Base-by-base conservation (phyloP, 257 asterid genomes). In the Anisodus acutangulus region DNA sequence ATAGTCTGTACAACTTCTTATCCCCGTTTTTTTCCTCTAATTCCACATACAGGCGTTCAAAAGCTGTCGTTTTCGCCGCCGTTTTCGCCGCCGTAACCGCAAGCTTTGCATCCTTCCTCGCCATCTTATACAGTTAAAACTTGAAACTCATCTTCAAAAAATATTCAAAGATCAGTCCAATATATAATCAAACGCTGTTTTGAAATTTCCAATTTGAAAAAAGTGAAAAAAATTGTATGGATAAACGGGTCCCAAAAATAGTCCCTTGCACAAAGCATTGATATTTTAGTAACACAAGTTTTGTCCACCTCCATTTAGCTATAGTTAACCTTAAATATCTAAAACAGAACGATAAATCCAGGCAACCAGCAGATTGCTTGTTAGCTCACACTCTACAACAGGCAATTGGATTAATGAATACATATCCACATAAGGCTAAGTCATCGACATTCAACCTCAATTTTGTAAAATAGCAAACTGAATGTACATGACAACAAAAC, bases 301-400 rank as follows among this genome's bases (percentile, higher is more conserved):
- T 58, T 58, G n/a, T 58, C 64, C 10, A 58, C n/a, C 26, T 58
- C 10, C 26, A 70, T 39, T 70, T 70, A 70, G 55, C 78, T 41
- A 41, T 70, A 41, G 2, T 70, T 70, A 70, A 70, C 79, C 57
- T 71, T 4, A 71, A 9, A 64, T 9, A 71, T 45, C 4, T 71
- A 71, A 17, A 71, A 2, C 57, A n/a, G 37, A 47, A 71, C n/a
- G 79, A 9, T 71, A 71, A 41, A n/a, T 35, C 79, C 79, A 45
- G 31, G 57, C 57, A 71, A 71, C 58, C 58, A 45, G 79, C 39
- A 45, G 39, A n/a, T 9, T 45, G 37, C 37, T 71, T 43, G 26
- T 39, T 39, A 69, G 78, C 53, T 69, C 53, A 69, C 53, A 69
- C 37, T 39, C 78, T 70, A 70, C 55, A 43, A 69, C 35, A 70